Evolutionary conservation across 225 moss, liverwort and hornwort genomes (phyloP).

Genomic region (Marchantia paleacea): DNA sequence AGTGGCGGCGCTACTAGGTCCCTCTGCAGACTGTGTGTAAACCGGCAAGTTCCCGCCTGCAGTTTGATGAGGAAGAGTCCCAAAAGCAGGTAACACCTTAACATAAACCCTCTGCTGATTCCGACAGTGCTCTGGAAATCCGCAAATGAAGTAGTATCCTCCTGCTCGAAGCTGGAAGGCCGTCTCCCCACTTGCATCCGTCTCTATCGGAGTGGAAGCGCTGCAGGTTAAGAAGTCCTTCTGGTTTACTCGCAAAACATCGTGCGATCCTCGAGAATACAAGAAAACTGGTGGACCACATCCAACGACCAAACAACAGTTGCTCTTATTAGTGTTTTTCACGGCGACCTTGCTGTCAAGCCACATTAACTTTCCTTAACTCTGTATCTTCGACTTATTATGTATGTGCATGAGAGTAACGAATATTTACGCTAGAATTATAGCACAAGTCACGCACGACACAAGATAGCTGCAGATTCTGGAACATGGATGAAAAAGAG

Average conservation of each 20-base stretch:
- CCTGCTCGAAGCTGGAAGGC: slow-evolving; percentile 25
- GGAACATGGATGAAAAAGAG: not conserved
- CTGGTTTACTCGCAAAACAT: slow-evolving; percentile 41
- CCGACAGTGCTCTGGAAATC: slow-evolving; percentile 43
- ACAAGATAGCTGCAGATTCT: not conserved
- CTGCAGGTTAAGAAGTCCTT: slow-evolving; percentile 36
- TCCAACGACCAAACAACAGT: not conserved
- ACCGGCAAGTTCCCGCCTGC: not conserved
- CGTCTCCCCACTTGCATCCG: slow-evolving; percentile 39
- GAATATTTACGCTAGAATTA: not conserved
- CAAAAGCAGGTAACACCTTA: slow-evolving; percentile 15
- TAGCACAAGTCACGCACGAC: not conserved
- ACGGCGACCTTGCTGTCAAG: too few species aligned
- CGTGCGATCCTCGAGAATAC: slow-evolving; percentile 37
- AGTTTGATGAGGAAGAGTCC: not conserved
- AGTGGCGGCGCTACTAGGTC: not conserved
- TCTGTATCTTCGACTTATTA: not conserved
- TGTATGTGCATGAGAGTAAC: not conserved
- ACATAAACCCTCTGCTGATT: slow-evolving; percentile 30
- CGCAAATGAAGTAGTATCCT: slow-evolving; percentile 41
- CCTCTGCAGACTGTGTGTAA: slow-evolving; percentile 12
- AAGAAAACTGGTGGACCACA: slow-evolving; percentile 32
- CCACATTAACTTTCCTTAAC: too few species aligned
- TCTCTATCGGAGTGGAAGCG: slow-evolving; percentile 34
- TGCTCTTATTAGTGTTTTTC: too few species aligned